A percentile compares a stretch with the other conserved stretches of the same genome.
phyloP scores from a whole-genome alignment of 768 basidiomycete genomes.

The Russula virescens region DNA sequence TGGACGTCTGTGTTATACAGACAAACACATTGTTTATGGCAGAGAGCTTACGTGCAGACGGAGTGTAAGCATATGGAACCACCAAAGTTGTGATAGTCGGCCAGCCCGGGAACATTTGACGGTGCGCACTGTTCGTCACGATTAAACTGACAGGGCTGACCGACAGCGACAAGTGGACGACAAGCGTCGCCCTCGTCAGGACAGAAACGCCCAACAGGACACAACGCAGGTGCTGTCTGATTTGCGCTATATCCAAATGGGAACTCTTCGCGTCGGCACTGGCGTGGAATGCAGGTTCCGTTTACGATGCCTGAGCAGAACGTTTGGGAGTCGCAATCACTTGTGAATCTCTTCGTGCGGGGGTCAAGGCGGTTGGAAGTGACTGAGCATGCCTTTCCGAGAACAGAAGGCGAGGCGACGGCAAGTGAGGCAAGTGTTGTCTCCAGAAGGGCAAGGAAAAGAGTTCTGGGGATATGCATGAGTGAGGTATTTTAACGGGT shows the following conservation, averaged over 20 bases:
- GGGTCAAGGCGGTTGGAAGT: slow-evolving; percentile 22
- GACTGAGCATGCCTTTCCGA: slow-evolving; percentile 15
- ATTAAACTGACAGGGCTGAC: slow-evolving; percentile 22
- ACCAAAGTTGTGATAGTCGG: slow-evolving; percentile 12
- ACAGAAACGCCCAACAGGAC: slow-evolving; percentile 20
- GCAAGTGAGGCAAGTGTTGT: neutral
- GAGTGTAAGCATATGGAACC: slow-evolving; percentile 20
- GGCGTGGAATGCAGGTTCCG: slow-evolving; percentile 20
- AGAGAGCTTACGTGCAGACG: slow-evolving; percentile 19
- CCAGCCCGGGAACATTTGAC: slow-evolving; percentile 4
- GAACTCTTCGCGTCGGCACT: slow-evolving; percentile 22
- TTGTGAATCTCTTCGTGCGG: slow-evolving; percentile 15
- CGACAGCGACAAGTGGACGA: slow-evolving; percentile 13
- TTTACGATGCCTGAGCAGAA: slow-evolving; percentile 18
- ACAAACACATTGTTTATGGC: neutral
- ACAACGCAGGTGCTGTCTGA: slow-evolving; percentile 13
- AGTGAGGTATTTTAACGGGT: neutral
- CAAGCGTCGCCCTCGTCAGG: slow-evolving; percentile 23
- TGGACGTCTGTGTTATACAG: neutral
- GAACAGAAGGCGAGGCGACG: neutral
- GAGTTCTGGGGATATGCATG: neutral
- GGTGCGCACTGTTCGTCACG: slow-evolving; percentile 24
- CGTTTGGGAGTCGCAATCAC: slow-evolving; percentile 22
- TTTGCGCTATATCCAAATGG: slow-evolving; percentile 12
- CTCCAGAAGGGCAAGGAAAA: neutral